Evolutionary conservation across 306 rosid genomes (phyloP), one percentile per base, ranked within the genome.

Genomic region (Pyrus pyrifolia): DNA sequence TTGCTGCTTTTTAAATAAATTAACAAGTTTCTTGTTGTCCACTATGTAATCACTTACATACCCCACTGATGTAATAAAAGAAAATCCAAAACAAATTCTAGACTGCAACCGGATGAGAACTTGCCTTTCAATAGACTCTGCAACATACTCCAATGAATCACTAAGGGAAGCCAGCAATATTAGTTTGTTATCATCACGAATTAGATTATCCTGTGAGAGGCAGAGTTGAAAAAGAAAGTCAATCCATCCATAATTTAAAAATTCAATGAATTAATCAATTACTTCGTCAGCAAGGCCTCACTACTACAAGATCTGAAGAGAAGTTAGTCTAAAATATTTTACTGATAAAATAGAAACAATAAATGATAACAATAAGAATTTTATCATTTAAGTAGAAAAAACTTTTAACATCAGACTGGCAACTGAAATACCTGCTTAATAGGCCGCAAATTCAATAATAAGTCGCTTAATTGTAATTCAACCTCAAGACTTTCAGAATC

Each of bases 81-180:
- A 35, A 45, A 59, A 57, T 2, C 38, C 62, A 1, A 12, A 17
- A 57, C 63, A 14, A 62, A 40, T 23, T 33, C 33, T 14, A 11
- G 30, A 21, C 73, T 31, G 57, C 31, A 64, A 58, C 74, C 31
- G 75, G 51, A 75, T 45, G 79, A 74, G 73, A 89, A 76, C 93
- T 86, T 90, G 80, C 99, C 95, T 89, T 89, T 96, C 93, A 80
- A 96, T 91, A 59, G 98, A 89, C 80, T 91, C 97, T 14, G 98
- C 99, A 79, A 96, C 92, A 86, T 86, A 96, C 90, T 92, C 99
- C 87, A 96, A 86, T 19, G 99, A 96, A 78, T 96, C 99, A 73
- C 99, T 92, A 45, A 96, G 99, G 74, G 99, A 96, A 77, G 98
- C 97, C 85, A 96, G 87, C 90, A 96, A 86, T 83, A 96, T 91